These are phyloP conservation scores for Dictyostelium purpureum DNA, from an alignment of 78 protist genomes.

Conservation along the genomic window DNA sequence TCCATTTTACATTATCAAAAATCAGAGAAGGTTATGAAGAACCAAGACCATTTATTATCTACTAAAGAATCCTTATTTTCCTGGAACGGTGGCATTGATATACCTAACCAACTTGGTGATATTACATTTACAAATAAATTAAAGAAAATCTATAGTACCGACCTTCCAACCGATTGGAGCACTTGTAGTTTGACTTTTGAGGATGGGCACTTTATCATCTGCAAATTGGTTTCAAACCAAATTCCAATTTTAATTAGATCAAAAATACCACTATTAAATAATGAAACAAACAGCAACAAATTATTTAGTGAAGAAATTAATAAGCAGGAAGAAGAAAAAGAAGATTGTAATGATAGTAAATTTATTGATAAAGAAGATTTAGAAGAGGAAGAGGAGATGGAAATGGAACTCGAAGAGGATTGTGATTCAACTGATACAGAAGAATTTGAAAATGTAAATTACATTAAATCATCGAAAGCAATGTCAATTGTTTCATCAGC, in stretches of 20 bases:
- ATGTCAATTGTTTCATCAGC: no score
- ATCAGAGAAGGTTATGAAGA: background rate
- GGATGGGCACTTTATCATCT: slow-evolving; percentile 10
- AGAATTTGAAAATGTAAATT: background rate
- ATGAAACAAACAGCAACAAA: background rate
- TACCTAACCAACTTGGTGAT: slow-evolving; percentile 25
- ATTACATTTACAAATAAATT: background rate
- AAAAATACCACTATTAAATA: slow-evolving; percentile 1
- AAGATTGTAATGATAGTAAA: background rate
- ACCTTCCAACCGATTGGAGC: slow-evolving; percentile 28
- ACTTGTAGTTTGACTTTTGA: slow-evolving; percentile 24
- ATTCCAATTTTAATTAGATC: slow-evolving; percentile 14
- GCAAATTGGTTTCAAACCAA: background rate
- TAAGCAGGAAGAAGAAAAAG: background rate
- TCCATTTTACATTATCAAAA: slow-evolving; percentile 36
- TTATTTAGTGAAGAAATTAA: background rate
- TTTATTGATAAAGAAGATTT: background rate
- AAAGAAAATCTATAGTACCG: slow-evolving; percentile 5
- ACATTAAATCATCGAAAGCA: no score
- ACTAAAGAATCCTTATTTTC: slow-evolving; percentile 20
- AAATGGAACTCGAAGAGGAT: background rate
- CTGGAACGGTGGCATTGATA: slow-evolving; percentile 56
- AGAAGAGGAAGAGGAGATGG: slow-evolving; percentile 15
- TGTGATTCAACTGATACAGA: background rate
- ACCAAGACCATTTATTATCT: background rate